Conservation (phyloP, 306 rosid species). For the Argentina anserina region DNA sequence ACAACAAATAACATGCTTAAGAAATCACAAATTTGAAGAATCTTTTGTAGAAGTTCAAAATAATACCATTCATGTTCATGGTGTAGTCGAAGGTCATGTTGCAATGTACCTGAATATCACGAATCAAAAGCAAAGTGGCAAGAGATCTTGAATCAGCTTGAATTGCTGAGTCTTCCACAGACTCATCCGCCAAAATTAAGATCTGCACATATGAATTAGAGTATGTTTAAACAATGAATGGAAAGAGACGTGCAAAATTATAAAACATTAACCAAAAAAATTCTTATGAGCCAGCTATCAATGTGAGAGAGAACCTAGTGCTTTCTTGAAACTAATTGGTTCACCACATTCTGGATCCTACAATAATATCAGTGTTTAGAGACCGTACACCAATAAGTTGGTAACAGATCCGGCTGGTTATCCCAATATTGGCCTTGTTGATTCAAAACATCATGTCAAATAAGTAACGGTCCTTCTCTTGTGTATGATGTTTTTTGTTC, state of each 20-base stretch:
- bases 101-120: conserved; percentile 74
- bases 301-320: conserved; percentile 3
- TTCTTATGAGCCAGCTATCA: not conserved
- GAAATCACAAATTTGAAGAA: not conserved
- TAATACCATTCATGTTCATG: not conserved
- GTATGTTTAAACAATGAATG: not conserved
- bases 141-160: conserved; percentile 98
- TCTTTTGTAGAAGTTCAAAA: not conserved
- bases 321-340: conserved; percentile 14
- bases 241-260: not conserved
- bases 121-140: conserved; percentile 83
- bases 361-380: conserved; percentile 3
- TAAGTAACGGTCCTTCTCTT: not conserved
- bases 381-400: conserved; percentile 5
- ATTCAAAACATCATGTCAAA: conserved; percentile 1
- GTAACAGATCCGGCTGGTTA: not conserved
- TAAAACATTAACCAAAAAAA: not conserved
- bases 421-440: conserved; percentile 10
- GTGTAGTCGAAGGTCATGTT: conserved; percentile 11
- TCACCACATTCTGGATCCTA: not conserved
- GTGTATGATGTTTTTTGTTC: too few relatives aligned
- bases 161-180: conserved; percentile 94
- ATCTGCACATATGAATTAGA: conserved; percentile 43
- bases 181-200: conserved; percentile 89
- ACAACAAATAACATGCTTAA: not conserved